These are phyloP conservation scores for Astragalus glycyphyllos DNA, from an alignment of 306 rosid species.

Conservation along the genomic window DNA sequence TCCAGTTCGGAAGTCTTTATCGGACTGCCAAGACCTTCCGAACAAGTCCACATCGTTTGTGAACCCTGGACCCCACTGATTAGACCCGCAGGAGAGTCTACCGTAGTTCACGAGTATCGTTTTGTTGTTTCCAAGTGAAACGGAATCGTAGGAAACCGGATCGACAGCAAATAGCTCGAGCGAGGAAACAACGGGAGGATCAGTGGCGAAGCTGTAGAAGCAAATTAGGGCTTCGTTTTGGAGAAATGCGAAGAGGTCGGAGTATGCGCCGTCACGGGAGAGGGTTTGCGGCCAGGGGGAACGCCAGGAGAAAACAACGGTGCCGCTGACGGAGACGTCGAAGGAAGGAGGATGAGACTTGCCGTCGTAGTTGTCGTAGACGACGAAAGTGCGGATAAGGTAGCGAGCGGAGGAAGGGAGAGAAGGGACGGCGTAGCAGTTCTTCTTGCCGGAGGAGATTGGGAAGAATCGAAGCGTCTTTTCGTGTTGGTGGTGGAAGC, in stretches of 20 bases:
- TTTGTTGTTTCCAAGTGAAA: constrained; percentile 28
- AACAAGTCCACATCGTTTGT: constrained; percentile 72
- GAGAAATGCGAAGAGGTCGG: constrained; percentile 71
- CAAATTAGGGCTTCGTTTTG: constrained; percentile 69
- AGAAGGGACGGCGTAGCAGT: constrained; percentile 75
- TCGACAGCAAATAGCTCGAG: constrained; percentile 73
- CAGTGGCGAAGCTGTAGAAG: constrained; percentile 91
- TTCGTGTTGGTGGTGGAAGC: constrained; percentile 66
- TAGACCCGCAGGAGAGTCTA: constrained; percentile 71
- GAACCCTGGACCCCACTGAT: constrained; percentile 91
- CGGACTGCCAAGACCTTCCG: constrained; percentile 91
- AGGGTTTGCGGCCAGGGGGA: constrained; percentile 76
- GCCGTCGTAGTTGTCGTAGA: constrained; percentile 96
- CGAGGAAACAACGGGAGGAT: constrained; percentile 82
- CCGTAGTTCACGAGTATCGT: constrained; percentile 82
- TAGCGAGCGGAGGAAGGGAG: constrained; percentile 59
- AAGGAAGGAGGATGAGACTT: constrained; percentile 86
- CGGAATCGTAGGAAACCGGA: constrained; percentile 65
- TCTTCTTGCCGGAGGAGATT: constrained; percentile 81
- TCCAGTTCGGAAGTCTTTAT: constrained; percentile 38
- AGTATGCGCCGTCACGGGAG: constrained; percentile 78
- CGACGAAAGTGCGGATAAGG: constrained; percentile 80
- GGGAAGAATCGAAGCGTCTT: constrained; percentile 92
- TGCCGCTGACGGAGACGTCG: constrained; percentile 77
- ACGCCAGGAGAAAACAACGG: constrained; percentile 88